These are phyloP conservation scores for Dryas alaskensis DNA, from an alignment of 306 rosid genomes.

Conservation along the genomic window DNA sequence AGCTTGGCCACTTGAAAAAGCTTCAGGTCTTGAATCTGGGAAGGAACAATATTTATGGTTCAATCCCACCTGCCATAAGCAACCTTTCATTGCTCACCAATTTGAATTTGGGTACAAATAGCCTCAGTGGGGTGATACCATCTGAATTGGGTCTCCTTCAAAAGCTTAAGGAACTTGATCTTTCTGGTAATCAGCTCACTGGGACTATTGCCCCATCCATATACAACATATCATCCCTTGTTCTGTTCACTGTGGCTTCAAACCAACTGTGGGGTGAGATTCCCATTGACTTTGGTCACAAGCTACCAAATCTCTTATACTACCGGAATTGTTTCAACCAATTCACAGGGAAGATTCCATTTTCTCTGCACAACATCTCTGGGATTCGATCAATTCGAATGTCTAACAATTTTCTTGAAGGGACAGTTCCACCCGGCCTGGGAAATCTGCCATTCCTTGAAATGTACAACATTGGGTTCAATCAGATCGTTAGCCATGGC, in stretches of 20 bases:
- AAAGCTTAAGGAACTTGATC: constrained; percentile 50
- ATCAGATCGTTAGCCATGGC: constrained; percentile 47
- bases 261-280: constrained; percentile 71
- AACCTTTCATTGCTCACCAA: constrained; percentile 54
- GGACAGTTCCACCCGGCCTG: constrained; percentile 68
- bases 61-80: constrained; percentile 44
- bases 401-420: constrained; percentile 50
- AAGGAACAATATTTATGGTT: constrained; percentile 46
- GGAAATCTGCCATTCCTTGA: constrained; percentile 59
- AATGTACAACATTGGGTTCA: constrained; percentile 64
- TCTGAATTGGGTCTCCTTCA: constrained; percentile 44
- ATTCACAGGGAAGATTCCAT: constrained; percentile 66
- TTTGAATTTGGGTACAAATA: constrained; percentile 57
- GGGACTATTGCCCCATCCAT: constrained; percentile 53
- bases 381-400: constrained; percentile 48
- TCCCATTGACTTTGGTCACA: constrained; percentile 50
- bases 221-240: constrained; percentile 58
- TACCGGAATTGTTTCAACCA: constrained; percentile 56
- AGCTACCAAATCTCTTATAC: constrained; percentile 52
- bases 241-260: constrained; percentile 47
- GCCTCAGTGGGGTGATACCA: constrained; percentile 55
- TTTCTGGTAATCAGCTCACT: constrained; percentile 46
- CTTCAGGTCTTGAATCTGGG: constrained; percentile 51
- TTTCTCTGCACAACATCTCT: constrained; percentile 66
- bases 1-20: constrained; percentile 36